A percentile compares a stretch with the other conserved stretches of the same genome.
Conservation (phyloP, 2,329 filamentous ascomycete species). For the Fusarium miscanthi region DNA sequence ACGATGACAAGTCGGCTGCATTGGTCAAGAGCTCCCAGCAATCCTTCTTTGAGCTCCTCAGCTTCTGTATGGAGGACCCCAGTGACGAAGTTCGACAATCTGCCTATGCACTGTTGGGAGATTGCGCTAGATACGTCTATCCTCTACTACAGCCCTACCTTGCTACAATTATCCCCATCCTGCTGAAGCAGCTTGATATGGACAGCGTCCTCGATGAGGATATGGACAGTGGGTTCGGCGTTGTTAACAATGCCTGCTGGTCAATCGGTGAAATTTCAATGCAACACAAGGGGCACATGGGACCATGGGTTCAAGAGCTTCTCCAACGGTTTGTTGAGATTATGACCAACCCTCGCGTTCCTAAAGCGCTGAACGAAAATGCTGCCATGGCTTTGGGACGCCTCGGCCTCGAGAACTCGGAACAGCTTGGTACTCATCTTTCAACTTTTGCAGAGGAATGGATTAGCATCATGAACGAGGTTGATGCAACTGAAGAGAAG, state of each 20-base stretch:
- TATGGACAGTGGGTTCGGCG: slow-evolving; percentile 86
- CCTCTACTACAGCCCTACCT: slow-evolving; percentile 80
- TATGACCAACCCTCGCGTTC: slow-evolving; percentile 85
- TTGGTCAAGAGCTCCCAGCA: slow-evolving; percentile 81
- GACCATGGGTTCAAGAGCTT: slow-evolving; percentile 79
- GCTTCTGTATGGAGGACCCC: slow-evolving; percentile 90
- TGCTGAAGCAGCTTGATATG: slow-evolving; percentile 90
- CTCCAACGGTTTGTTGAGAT: slow-evolving; percentile 84
- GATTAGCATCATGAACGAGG: slow-evolving; percentile 81
- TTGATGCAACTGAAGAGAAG: slow-evolving; percentile 93
- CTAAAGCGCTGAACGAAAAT: slow-evolving; percentile 90
- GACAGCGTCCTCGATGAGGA: slow-evolving; percentile 81
- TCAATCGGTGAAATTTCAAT: slow-evolving; percentile 92
- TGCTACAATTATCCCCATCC: slow-evolving; percentile 77
- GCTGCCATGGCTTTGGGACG: slow-evolving; percentile 92
- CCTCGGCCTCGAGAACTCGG: slow-evolving; percentile 81
- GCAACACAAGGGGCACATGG: slow-evolving; percentile 79
- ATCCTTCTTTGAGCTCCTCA: slow-evolving; percentile 88
- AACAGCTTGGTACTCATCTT: slow-evolving; percentile 81
- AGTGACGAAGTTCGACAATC: slow-evolving; percentile 96
- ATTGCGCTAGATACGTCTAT: slow-evolving; percentile 94
- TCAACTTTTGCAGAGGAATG: slow-evolving; percentile 85
- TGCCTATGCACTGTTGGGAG: slow-evolving; percentile 92
- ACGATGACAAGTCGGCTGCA: slow-evolving; percentile 76
- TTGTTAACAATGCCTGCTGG: slow-evolving; percentile 99